Percentiles rank a stretch among this genome's conserved stretches.
Conservation (phyloP, 1,139 yeast genomes). For the Schizosaccharomyces versatilis region DNA sequence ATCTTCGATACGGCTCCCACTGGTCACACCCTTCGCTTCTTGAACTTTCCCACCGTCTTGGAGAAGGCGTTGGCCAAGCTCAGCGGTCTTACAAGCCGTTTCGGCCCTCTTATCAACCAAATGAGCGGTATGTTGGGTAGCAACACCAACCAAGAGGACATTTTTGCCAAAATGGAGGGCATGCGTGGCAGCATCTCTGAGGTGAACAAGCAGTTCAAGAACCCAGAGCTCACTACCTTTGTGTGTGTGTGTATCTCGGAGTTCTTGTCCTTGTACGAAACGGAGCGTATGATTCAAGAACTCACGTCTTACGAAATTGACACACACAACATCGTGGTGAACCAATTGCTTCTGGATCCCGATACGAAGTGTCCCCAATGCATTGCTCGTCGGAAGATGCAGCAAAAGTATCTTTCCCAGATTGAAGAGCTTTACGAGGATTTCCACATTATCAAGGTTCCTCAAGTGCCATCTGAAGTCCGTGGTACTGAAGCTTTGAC, state of each 20-base stretch:
- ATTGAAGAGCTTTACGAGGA: constrained; percentile 86
- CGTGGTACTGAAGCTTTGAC: constrained; percentile 72
- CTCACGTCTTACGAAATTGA: constrained; percentile 85
- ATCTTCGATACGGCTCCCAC: constrained; percentile 97
- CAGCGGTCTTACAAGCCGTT: constrained; percentile 59
- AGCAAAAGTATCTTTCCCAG: constrained; percentile 78
- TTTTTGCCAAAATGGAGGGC: constrained; percentile 60
- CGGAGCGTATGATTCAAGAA: constrained; percentile 69
- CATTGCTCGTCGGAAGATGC: constrained; percentile 85
- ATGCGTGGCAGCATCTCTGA: constrained; percentile 65
- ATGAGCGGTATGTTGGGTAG: constrained; percentile 52
- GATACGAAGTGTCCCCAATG: constrained; percentile 51
- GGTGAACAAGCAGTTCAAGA: constrained; percentile 82
- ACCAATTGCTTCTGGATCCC: constrained; percentile 63
- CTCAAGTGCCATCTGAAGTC: constrained; percentile 78
- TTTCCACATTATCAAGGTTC: constrained; percentile 86
- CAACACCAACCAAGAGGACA: constrained; percentile 40
- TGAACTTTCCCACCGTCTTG: constrained; percentile 78
- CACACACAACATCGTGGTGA: constrained; percentile 83
- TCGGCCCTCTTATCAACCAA: constrained; percentile 50
- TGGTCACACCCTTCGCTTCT: constrained; percentile 84
- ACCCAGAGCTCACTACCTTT: constrained; percentile 88
- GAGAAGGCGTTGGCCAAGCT: constrained; percentile 72
- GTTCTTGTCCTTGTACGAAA: constrained; percentile 80
- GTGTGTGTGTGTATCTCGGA: constrained; percentile 95